Conservation (phyloP, 768 basidiomycete genomes). For the Tulasnella sp. region DNA sequence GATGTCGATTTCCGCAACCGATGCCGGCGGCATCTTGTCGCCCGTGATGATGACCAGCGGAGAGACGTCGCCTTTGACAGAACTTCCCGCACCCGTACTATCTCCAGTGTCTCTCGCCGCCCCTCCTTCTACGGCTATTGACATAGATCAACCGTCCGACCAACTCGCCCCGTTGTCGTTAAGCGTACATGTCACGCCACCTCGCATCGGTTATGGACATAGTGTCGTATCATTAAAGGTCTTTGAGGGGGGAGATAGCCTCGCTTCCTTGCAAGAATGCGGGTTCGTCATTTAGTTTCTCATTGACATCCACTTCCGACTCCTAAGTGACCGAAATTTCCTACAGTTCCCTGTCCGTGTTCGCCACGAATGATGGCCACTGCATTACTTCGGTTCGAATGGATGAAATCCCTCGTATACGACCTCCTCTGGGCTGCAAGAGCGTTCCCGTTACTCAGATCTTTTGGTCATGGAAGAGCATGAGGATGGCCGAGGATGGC, state of each 20-base stretch:
- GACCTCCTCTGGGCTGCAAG: conserved; percentile 24
- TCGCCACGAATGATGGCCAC: conserved; percentile 41
- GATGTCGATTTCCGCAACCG: neutral
- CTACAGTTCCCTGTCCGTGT: conserved; percentile 19
- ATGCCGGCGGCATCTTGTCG: neutral
- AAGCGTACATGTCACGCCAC: conserved; percentile 34
- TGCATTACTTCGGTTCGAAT: conserved; percentile 29
- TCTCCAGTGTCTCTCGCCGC: neutral
- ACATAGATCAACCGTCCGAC: neutral
- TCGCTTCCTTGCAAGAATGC: conserved; percentile 48
- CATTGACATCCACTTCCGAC: no score
- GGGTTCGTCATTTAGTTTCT: conserved; percentile 38
- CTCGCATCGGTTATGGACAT: conserved; percentile 30
- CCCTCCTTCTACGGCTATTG: neutral
- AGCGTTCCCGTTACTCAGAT: conserved; percentile 13
- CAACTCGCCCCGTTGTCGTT: neutral
- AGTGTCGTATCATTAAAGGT: conserved; percentile 38
- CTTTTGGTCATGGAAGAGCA: conserved; percentile 29
- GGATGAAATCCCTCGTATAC: conserved; percentile 24
- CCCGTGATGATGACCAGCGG: neutral
- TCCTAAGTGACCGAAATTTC: neutral
- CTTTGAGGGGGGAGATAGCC: conserved; percentile 32
- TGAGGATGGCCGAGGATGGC: conserved; percentile 23
- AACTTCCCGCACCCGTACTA: neutral
- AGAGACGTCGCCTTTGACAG: neutral